Conservation (phyloP, 306 rosid genomes). For the Psophocarpus tetragonolobus region DNA sequence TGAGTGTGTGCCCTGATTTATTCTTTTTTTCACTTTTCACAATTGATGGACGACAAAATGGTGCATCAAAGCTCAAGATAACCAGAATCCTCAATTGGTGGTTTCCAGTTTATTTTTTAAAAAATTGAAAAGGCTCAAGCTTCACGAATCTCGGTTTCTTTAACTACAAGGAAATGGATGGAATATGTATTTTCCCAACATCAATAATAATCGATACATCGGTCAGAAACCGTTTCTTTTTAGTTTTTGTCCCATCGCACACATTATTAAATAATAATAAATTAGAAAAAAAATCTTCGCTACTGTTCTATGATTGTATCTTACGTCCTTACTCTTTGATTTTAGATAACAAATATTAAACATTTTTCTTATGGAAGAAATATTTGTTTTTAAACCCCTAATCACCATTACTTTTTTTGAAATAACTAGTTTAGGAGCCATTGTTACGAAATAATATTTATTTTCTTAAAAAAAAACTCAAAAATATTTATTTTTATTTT, state of each 20-base stretch:
- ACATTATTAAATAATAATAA: background rate
- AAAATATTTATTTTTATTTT: too few relatives aligned
- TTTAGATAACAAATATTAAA: too few relatives aligned
- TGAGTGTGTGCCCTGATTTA: constrained; percentile 25
- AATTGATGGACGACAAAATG: constrained; percentile 51
- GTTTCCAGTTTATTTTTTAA: constrained; percentile 39
- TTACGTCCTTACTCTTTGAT: too few relatives aligned
- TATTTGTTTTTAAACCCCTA: too few relatives aligned
- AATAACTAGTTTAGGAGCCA: too few relatives aligned
- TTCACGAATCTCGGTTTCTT: constrained; percentile 32
- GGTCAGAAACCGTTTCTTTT: background rate
- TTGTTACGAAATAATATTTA: too few relatives aligned
- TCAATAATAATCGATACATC: background rate
- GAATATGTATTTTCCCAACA: constrained; percentile 31
- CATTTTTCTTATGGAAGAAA: too few relatives aligned
- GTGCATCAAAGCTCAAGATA: constrained; percentile 45
- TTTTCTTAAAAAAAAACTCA: too few relatives aligned
- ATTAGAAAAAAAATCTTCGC: background rate
- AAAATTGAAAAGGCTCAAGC: background rate
- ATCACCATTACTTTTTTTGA: too few relatives aligned
- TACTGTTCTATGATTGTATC: background rate
- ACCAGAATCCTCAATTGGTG: constrained; percentile 50
- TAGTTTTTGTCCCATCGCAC: background rate
- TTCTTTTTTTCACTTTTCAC: constrained; percentile 37
- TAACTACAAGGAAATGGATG: constrained; percentile 16